phyloP scores from a whole-genome alignment of 352 stramenopile genomes.

The Globisporangium solare region DNA sequence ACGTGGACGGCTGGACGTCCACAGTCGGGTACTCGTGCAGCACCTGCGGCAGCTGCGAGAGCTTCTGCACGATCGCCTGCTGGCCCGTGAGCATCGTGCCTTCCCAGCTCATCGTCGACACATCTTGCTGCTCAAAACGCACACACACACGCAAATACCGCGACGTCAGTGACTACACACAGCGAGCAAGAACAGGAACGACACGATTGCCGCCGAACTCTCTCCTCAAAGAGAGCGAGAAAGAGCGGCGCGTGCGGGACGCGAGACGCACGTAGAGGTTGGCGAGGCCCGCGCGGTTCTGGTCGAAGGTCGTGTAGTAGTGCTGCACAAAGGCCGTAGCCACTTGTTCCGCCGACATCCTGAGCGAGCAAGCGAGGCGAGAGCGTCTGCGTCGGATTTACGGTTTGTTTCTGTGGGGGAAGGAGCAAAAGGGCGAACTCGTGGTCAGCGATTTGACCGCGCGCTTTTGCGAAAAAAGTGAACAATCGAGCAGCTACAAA shows the following conservation, averaged over 20 bases:
- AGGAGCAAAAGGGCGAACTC: background rate
- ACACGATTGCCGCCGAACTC: background rate
- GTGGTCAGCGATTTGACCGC: conserved; percentile 7
- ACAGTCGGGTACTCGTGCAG: conserved; percentile 86
- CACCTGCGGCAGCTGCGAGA: conserved; percentile 60
- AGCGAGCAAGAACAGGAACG: background rate
- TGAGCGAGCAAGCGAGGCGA: conserved; percentile 13
- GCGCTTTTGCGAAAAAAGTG: conserved; percentile 10
- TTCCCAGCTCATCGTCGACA: conserved; percentile 82
- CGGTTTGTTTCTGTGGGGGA: conserved; percentile 1
- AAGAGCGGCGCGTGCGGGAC: background rate
- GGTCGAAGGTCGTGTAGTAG: conserved; percentile 87
- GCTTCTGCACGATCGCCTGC: conserved; percentile 89
- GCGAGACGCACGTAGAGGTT: conserved; percentile 72
- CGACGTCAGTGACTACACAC: conserved; percentile 2
- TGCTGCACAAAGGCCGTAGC: conserved; percentile 84
- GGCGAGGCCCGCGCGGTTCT: conserved; percentile 64
- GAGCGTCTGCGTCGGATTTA: background rate
- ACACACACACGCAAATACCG: conserved; percentile 1
- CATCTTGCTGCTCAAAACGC: conserved; percentile 50
- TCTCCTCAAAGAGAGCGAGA: background rate
- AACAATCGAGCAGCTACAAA: background rate
- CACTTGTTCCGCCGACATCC: conserved; percentile 82
- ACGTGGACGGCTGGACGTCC: conserved; percentile 92
- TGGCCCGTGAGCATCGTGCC: conserved; percentile 60